Evolutionary conservation across 2,329 filamentous ascomycete genomes (phyloP).

Genomic region (Alternaria arbusti): DNA sequence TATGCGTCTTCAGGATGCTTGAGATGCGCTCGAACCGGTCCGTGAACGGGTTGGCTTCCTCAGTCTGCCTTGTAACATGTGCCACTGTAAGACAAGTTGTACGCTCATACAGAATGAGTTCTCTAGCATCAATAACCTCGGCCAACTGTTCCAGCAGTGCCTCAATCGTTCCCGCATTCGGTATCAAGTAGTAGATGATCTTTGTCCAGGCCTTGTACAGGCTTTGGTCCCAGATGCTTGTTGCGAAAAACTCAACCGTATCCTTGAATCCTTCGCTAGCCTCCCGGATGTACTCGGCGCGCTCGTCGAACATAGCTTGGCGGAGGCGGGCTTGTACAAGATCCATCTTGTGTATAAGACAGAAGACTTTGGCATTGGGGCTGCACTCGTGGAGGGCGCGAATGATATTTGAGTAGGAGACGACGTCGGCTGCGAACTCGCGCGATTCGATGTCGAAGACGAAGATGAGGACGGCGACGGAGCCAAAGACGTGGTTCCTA

Average conservation of each 20-base stretch:
- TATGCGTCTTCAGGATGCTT: slow-evolving; percentile 98
- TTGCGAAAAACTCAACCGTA: slow-evolving; percentile 82
- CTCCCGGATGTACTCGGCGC: slow-evolving; percentile 75
- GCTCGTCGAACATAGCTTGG: slow-evolving; percentile 82
- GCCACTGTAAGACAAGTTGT: slow-evolving; percentile 98
- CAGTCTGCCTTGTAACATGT: slow-evolving; percentile 79
- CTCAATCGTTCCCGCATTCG: slow-evolving; percentile 88
- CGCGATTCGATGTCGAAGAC: slow-evolving; percentile 98
- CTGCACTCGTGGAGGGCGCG: slow-evolving; percentile 87
- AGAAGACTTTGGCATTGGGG: slow-evolving; percentile 81
- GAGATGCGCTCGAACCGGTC: slow-evolving; percentile 95
- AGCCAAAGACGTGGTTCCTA: slow-evolving; percentile 93
- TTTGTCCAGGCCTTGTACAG: slow-evolving; percentile 98
- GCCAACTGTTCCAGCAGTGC: slow-evolving; percentile 82
- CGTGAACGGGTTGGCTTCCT: slow-evolving; percentile 81
- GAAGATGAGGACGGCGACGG: slow-evolving; percentile 96
- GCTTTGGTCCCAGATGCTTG: slow-evolving; percentile 98
- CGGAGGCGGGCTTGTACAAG: slow-evolving; percentile 82
- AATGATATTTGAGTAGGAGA: slow-evolving; percentile 91
- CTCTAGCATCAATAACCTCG: slow-evolving; percentile 86
- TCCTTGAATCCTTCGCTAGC: slow-evolving; percentile 73
- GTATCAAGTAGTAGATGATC: slow-evolving; percentile 98
- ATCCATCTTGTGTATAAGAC: slow-evolving; percentile 99
- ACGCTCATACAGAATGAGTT: slow-evolving; percentile 92
- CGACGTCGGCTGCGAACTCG: slow-evolving; percentile 90